Conservation (phyloP, 192 early-diverging fungal genomes). For the Coemansia sp. region DNA sequence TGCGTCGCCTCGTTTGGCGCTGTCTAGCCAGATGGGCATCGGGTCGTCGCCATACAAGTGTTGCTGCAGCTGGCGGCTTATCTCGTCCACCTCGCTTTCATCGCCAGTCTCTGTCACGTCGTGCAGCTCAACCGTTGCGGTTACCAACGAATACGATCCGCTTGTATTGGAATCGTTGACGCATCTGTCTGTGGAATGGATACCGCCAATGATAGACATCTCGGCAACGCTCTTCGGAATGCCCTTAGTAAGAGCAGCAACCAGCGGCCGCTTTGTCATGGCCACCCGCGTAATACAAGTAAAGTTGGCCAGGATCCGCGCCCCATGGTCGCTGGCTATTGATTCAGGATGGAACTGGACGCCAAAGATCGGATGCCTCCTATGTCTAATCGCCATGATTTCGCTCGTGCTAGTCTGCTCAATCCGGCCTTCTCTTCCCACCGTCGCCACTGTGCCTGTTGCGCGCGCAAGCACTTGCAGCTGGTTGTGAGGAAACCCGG, state of each 20-base stretch:
- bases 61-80: constrained; percentile 14
- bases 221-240: background rate
- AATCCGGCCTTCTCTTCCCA: background rate
- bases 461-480: constrained; percentile 38
- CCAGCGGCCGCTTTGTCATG: too few species aligned
- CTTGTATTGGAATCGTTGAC: background rate
- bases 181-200: background rate
- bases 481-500: constrained; percentile 17
- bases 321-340: constrained; percentile 81
- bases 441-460: constrained; percentile 2
- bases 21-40: constrained; percentile 69
- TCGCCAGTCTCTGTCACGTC: constrained; percentile 15
- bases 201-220: background rate
- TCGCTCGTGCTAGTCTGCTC: constrained; percentile 13
- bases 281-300: constrained; percentile 6
- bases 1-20: constrained; percentile 31
- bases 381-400: constrained; percentile 84
- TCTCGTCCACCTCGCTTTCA: background rate
- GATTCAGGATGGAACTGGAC: constrained; percentile 98
- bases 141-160: background rate
- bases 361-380: constrained; percentile 69
- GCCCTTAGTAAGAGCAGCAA: background rate
- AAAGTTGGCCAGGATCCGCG: constrained; percentile 74
- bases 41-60: constrained; percentile 25
- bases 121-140: background rate